Evolutionary conservation across 169 alveolate species (phyloP).

Genomic region (Besnoitia besnoiti): DNA sequence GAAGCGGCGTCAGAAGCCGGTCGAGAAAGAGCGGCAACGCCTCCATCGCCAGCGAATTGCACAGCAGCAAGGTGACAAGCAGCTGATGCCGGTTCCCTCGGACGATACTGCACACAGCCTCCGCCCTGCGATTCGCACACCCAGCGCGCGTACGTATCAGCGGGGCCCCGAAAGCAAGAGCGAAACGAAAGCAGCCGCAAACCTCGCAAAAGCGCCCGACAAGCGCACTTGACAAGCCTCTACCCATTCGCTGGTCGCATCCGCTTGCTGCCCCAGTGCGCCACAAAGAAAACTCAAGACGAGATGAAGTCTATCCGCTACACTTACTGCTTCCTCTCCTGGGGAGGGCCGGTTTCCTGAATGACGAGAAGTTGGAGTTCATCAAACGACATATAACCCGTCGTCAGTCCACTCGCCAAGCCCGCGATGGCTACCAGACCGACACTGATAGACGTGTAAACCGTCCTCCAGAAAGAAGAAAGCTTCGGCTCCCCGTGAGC

Average conservation of each 20-base stretch:
- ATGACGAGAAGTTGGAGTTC: conserved; percentile 85
- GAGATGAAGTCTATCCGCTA: not conserved
- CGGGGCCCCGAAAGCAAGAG: not conserved
- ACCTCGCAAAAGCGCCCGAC: not conserved
- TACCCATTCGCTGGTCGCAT: not conserved
- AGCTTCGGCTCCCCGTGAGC: conserved; percentile 4
- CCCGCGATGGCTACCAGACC: conserved; percentile 75
- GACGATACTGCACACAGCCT: not conserved
- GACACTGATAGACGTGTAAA: not conserved
- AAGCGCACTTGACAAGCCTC: not conserved
- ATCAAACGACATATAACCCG: conserved; percentile 92
- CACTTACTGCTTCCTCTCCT: conserved; percentile 73
- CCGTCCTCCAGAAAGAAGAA: conserved; percentile 5
- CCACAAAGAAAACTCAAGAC: no score
- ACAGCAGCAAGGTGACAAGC: conserved; percentile 87
- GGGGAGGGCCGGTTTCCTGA: conserved; percentile 83
- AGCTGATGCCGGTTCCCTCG: conserved; percentile 55
- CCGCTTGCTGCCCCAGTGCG: not conserved
- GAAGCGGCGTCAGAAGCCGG: conserved; percentile 81
- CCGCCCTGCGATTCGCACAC: not conserved
- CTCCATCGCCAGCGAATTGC: conserved; percentile 92
- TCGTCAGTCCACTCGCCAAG: conserved; percentile 91
- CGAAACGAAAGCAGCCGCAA: not conserved
- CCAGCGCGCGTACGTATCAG: not conserved
- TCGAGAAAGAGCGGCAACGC: conserved; percentile 92